phyloP scores from a whole-genome alignment of 2,329 filamentous ascomycete genomes.

The Ophiocordyceps polyrhachis-furcata region DNA sequence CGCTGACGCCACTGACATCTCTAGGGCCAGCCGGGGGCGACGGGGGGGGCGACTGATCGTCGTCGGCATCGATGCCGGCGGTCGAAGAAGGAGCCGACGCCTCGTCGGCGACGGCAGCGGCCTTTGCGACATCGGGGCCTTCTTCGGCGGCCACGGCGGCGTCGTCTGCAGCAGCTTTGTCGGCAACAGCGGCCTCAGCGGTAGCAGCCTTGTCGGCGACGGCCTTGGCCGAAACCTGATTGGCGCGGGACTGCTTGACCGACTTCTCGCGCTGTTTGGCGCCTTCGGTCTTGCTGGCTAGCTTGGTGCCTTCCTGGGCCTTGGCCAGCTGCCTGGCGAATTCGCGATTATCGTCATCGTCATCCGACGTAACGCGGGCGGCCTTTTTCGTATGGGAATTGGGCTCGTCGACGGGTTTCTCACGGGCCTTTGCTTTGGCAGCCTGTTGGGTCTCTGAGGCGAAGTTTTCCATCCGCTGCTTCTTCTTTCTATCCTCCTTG shows the following conservation, averaged over 20 bases:
- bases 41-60: conserved; percentile 53
- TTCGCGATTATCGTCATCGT: conserved; percentile 51
- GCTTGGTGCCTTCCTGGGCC: conserved; percentile 50
- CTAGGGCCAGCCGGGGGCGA: conserved; percentile 44
- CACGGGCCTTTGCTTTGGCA: conserved; percentile 19
- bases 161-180: not conserved
- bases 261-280: conserved; percentile 49
- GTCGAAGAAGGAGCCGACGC: conserved; percentile 46
- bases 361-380: conserved; percentile 27
- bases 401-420: conserved; percentile 9
- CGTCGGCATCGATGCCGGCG: conserved; percentile 58
- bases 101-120: not conserved
- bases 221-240: conserved; percentile 25
- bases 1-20: conserved; percentile 53
- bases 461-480: conserved; percentile 25
- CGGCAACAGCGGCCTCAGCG: conserved; percentile 2
- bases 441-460: conserved; percentile 16
- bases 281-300: conserved; percentile 30
- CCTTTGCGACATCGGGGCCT: not conserved
- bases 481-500: conserved; percentile 25
- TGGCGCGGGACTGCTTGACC: conserved; percentile 48
- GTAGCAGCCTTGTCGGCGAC: conserved; percentile 23
- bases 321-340: conserved; percentile 59
- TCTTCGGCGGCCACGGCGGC: not conserved
- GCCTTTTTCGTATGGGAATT: conserved; percentile 9